Evolutionary conservation across 352 stramenopile species (phyloP), one percentile per base, ranked within the genome.

Genomic region (Pythium phragmiticola): DNA sequence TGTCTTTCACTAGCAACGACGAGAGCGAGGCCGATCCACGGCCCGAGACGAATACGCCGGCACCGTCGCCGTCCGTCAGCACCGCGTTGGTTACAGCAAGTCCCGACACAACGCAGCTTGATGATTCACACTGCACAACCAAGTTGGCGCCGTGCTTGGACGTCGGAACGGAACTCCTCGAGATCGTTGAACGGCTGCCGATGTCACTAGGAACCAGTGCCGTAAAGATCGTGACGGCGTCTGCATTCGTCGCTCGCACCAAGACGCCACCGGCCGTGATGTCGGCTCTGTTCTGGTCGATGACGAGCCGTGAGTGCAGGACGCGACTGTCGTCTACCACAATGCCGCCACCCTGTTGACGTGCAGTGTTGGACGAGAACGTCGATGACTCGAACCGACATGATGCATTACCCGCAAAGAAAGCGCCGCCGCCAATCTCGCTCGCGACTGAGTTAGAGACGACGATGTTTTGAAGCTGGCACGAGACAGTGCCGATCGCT

Each of bases 11-110:
- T 0, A 56, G 7, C 8, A 64, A 33, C 4, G 30, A 37, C 6
- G 43, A 64, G 17, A 66, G 13, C n/a, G 21, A 48, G 8, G 59
- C 39, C 1, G 52, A 46, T 4, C 66, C 66, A 7, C 4, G 26
- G n/a, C 66, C 66, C 0, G 28, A 58, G 11, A 73, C 36, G 21
- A 56, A 55, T 28, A 73, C 36, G 16, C 66, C 66, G 2, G 42
- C 66, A 37, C 66, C 66, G 17, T 43, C 50, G 33, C 66, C 60
- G 7, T 54, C 17, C 8, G 33, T 8, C 2, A 73, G 0, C 7
- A 16, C 19, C 8, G 33, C 55, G n/a, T 64, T 36, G 1, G 28
- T 28, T 11, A 67, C 47, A 21, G 52, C 13, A 4, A 72, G 41
- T 12, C 59, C 65, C 1, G 51, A 57, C 12, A 73, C 52, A 14